Conservation (phyloP, 2,329 filamentous ascomycete genomes). For the Aspergillus fructus region DNA sequence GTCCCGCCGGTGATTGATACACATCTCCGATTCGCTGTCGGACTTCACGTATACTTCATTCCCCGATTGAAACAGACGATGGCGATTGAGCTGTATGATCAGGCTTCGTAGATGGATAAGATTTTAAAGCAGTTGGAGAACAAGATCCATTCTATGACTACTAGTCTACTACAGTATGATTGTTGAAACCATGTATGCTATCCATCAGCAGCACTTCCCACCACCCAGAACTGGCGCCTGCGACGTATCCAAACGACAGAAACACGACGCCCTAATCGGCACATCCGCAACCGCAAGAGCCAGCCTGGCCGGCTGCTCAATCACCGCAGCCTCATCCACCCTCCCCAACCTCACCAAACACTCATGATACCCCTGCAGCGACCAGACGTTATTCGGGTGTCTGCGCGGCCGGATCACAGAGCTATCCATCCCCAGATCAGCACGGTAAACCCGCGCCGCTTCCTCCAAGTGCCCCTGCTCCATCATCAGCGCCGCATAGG, state of each 20-base stretch:
- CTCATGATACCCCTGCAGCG: constrained; percentile 71
- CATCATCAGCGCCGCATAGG: constrained; percentile 66
- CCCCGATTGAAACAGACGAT: too few relatives aligned
- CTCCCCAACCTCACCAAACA: constrained; percentile 60
- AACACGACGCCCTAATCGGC: constrained; percentile 58
- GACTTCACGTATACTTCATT: too few relatives aligned
- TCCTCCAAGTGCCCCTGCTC: constrained; percentile 62
- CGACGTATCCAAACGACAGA: constrained; percentile 40
- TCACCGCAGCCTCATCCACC: constrained; percentile 46
- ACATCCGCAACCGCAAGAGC: constrained; percentile 57
- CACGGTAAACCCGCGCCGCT: constrained; percentile 58
- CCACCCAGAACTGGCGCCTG: neutral
- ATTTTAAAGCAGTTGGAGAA: too few relatives aligned
- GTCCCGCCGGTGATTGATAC: too few relatives aligned
- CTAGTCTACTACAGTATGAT: too few relatives aligned
- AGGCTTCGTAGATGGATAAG: too few relatives aligned
- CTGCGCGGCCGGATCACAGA: constrained; percentile 63
- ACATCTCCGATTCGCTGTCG: too few relatives aligned
- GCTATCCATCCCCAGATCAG: constrained; percentile 60
- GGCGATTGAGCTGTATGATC: too few relatives aligned
- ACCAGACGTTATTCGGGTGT: constrained; percentile 75
- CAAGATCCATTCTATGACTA: too few relatives aligned
- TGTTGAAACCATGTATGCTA: too few relatives aligned
- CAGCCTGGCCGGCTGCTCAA: constrained; percentile 29
- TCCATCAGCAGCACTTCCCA: neutral